These are phyloP conservation scores for Castanopsis chinensis DNA, from an alignment of 306 rosid species.

Conservation along the genomic window DNA sequence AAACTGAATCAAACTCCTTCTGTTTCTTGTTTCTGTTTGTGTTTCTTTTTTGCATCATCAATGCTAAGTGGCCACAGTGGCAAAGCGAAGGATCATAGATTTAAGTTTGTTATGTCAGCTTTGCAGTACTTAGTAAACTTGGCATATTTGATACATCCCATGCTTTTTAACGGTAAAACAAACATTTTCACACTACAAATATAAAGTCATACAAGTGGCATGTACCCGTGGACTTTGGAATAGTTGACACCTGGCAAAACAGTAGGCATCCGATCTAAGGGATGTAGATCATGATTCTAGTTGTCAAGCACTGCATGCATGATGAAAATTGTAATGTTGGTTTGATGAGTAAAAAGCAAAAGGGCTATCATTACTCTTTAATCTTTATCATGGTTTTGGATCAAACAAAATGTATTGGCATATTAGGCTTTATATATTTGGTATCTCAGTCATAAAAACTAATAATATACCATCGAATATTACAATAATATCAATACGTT, in stretches of 20 bases:
- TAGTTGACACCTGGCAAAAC: slow-evolving; percentile 24
- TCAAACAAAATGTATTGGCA: too few relatives aligned
- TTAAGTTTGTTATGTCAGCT: slow-evolving; percentile 14
- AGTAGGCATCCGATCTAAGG: slow-evolving; percentile 21
- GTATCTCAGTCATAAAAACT: too few relatives aligned
- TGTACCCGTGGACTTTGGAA: slow-evolving; percentile 9
- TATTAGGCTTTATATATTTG: too few relatives aligned
- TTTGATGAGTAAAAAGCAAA: background rate
- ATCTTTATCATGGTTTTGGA: too few relatives aligned
- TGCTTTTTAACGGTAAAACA: slow-evolving; percentile 33
- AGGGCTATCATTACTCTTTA: too few relatives aligned
- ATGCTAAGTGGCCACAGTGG: slow-evolving; percentile 63
- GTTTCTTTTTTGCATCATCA: slow-evolving; percentile 51
- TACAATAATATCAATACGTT: too few relatives aligned
- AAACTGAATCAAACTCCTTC: slow-evolving; percentile 38
- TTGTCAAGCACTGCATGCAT: background rate
- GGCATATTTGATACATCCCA: slow-evolving; percentile 31
- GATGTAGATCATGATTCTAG: background rate
- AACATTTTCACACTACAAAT: slow-evolving; percentile 17
- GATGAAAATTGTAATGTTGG: background rate
- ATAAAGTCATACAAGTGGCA: slow-evolving; percentile 27
- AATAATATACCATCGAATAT: too few relatives aligned
- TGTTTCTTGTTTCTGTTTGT: slow-evolving; percentile 33
- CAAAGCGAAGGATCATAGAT: slow-evolving; percentile 26
- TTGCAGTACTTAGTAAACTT: slow-evolving; percentile 18